These are phyloP conservation scores for Elsinoe necatrix DNA, from an alignment of 2,329 filamentous ascomycete species.

Conservation along the genomic window DNA sequence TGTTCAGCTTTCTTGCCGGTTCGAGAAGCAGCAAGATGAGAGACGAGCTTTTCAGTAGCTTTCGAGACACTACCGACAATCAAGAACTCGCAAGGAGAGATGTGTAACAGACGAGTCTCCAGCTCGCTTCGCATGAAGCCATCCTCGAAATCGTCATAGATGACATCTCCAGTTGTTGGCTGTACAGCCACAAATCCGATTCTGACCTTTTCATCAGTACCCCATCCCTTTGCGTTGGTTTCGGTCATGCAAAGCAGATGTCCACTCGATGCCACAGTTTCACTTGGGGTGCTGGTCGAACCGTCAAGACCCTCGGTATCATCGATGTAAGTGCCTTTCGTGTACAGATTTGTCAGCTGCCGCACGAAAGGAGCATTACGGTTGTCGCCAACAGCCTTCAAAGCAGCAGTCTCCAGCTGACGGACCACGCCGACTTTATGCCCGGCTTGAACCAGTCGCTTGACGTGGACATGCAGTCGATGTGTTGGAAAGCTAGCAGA, in stretches of 20 bases:
- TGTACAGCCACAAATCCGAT: constrained; percentile 91
- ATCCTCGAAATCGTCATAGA: constrained; percentile 93
- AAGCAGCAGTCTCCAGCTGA: constrained; percentile 86
- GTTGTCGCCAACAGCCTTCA: constrained; percentile 94
- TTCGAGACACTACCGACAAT: constrained; percentile 85
- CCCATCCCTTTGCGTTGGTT: constrained; percentile 65
- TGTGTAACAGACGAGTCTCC: constrained; percentile 88
- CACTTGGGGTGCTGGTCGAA: constrained; percentile 46
- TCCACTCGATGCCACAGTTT: constrained; percentile 57
- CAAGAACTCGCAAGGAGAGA: constrained; percentile 89
- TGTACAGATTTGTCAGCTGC: constrained; percentile 93
- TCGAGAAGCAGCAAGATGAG: constrained; percentile 77
- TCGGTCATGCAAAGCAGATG: constrained; percentile 92
- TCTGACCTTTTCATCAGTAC: constrained; percentile 86
- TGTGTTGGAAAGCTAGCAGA: constrained; percentile 94
- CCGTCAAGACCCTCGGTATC: constrained; percentile 72
- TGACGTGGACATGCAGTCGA: constrained; percentile 84
- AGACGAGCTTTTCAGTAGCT: constrained; percentile 83
- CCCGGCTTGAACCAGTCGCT: constrained; percentile 81
- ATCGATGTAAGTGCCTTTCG: constrained; percentile 95
- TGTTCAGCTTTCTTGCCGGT: constrained; percentile 89
- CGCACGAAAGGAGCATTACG: constrained; percentile 84
- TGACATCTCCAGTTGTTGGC: constrained; percentile 88
- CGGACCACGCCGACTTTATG: constrained; percentile 94
- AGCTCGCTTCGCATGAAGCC: constrained; percentile 96